Percentiles rank a stretch among this genome's conserved stretches.
These are phyloP conservation scores for Magnusiomyces magnusii DNA, from an alignment of 1,139 yeast species.

Conservation along the genomic window DNA sequence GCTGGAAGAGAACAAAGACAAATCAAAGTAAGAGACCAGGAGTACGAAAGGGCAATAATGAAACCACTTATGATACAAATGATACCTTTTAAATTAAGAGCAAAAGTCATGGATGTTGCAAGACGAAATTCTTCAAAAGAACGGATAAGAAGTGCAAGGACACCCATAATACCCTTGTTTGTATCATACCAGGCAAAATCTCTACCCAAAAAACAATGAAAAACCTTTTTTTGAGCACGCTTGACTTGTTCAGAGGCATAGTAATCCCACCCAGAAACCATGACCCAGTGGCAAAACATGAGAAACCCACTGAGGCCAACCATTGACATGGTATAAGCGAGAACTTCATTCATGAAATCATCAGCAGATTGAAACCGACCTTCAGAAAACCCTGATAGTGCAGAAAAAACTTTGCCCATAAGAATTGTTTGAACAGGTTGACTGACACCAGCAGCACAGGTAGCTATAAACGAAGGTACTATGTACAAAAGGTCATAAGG, in stretches of 20 bases:
- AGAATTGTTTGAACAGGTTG: constrained; percentile 60
- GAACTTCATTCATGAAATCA: constrained; percentile 40
- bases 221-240: constrained; percentile 45
- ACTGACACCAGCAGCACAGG: constrained; percentile 42
- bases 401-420: constrained; percentile 56
- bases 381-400: constrained; percentile 38
- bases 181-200: constrained; percentile 46
- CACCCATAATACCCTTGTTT: constrained; percentile 43
- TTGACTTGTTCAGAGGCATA: constrained; percentile 67
- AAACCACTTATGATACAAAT: constrained; percentile 51
- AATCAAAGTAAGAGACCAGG: constrained; percentile 80
- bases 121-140: constrained; percentile 68
- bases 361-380: constrained; percentile 25
- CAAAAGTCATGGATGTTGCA: constrained; percentile 63
- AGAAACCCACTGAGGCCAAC: constrained; percentile 55
- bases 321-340: constrained; percentile 30
- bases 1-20: constrained; percentile 67
- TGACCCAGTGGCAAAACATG: constrained; percentile 46
- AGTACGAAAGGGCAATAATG: constrained; percentile 60
- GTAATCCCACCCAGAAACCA: constrained; percentile 55
- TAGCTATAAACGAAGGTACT: constrained; percentile 24
- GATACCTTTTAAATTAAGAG: constrained; percentile 45
- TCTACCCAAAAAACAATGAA: constrained; percentile 27
- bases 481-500: constrained; percentile 26
- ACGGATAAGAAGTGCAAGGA: constrained; percentile 51